Base-by-base conservation (phyloP, 148 eudicot genomes). In the Mesembryanthemum crystallinum region DNA sequence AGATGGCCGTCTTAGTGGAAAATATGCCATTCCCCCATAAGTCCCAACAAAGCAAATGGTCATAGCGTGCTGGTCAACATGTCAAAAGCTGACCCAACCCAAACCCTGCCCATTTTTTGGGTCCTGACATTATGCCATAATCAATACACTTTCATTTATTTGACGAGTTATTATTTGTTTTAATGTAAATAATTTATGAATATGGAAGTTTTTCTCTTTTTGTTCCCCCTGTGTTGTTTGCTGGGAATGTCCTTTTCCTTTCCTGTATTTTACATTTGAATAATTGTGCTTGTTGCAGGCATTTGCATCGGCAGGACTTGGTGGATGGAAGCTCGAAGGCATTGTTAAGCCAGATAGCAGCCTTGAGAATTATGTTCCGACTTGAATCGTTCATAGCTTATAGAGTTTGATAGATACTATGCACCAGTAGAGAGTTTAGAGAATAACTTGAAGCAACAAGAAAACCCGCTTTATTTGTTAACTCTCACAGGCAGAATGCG, bases 261-360 rank as follows among this genome's bases (percentile, higher is more conserved):
- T 64, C 7, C n/a, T 20, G 18, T 15, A 32, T 30, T 15, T 7
- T 64, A 10, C 29, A 21, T 4, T 61, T 29, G 7, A 29, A 29
- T 18, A 61, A 61, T 12, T 12, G 17, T 61, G 65, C 65, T 23
- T 29, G 20, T 29, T 32, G 43, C 43, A 64, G 67, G 67, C 67
- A 33, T 64, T 64, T 64, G 67, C 42, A 64, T 35, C 29, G n/a
- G 67, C 67, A 64, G 67, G 67, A 64, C 42, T 32, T 32, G 67
- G 67, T 5, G 43, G 67, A 3, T 64, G 67, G 67, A 64, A 64
- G 67, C 67, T 64, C 21, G 39, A 64, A 6, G 67, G 67, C 11
- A 18, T 64, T 33, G 67, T 64, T 30, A 64, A 35, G 32, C 67
- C 67, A 17, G 18, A 64, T 35, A 64, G 39, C 39, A 35, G 20